Evolutionary conservation across 768 basidiomycete species (phyloP).

Genomic region (Serpula lacrymans): DNA sequence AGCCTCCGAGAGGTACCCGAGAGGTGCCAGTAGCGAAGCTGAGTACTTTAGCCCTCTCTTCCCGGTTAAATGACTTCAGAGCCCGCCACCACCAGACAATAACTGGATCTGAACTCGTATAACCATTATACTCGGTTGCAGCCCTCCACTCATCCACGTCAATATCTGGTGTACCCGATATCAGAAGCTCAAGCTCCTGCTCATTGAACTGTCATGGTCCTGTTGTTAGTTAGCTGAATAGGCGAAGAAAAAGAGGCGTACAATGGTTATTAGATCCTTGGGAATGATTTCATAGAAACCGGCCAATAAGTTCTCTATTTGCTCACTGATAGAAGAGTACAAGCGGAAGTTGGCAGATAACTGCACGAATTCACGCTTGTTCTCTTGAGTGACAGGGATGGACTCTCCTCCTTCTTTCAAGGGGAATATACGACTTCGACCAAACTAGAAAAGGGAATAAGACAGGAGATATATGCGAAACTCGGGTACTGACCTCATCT

Average conservation of each 20-base stretch:
- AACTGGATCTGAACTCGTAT: constrained; percentile 86
- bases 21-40: constrained; percentile 96
- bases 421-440: constrained; percentile 82
- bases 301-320: constrained; percentile 83
- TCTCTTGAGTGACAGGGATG: constrained; percentile 91
- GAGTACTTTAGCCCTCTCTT: constrained; percentile 93
- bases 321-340: constrained; percentile 91
- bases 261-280: constrained; percentile 91
- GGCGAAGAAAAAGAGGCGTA: constrained; percentile 35
- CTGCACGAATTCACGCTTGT: constrained; percentile 95
- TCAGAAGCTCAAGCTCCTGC: constrained; percentile 89
- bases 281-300: constrained; percentile 99
- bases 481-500: constrained; percentile 59
- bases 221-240: constrained; percentile 9
- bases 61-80: constrained; percentile 93
- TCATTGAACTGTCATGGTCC: constrained; percentile 74
- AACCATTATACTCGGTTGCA: constrained; percentile 88
- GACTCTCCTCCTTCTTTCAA: constrained; percentile 83
- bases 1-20: constrained; percentile 91
- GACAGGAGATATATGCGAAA: constrained; percentile 2
- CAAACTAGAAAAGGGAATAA: constrained; percentile 58
- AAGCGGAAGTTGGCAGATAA: constrained; percentile 92
- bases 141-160: constrained; percentile 98
- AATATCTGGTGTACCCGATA: constrained; percentile 97
- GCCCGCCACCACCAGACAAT: constrained; percentile 99